Base-by-base conservation (phyloP, 257 asterid genomes). In the Scutellaria barbata region DNA sequence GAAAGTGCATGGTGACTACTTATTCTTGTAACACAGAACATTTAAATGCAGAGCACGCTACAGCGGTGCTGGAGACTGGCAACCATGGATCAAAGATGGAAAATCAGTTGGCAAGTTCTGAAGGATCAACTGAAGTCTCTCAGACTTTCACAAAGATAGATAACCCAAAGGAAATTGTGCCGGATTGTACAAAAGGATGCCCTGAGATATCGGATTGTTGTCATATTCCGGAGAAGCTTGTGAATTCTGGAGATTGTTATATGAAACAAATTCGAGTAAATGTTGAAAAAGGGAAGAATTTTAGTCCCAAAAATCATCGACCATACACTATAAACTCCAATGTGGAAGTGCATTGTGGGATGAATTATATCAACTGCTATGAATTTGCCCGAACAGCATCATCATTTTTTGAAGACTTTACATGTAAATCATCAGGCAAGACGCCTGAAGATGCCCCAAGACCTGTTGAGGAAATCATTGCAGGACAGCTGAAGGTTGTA, bases 91-190 rank as follows among this genome's bases (percentile, higher is more conserved):
- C 52, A 55, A 85, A 83, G 72, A 77, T 69, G 81, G 88, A 84
- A 71, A 83, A 56, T 81, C 85, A 58, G 55, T 75, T 80, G 74
- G 88, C 79, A 69, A 79, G 90, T 79, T 87, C 88, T 55, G 95
- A 91, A 82, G 97, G 96, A 76, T 87, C 96, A 52, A 82, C 81
- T 66, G 89, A 89, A 77, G 87, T 78, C 68, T 84, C 92, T 65
- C 95, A 85, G 79, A 81, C 87, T 59, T 80, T 64, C 76, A 48
- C 56, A 66, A 83, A 79, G 71, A 76, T 55, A 48, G 76, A 73
- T 77, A 70, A 66, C 72, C 30, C 43, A 52, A 74, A 75, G 74
- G 77, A 71, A 35, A 47, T 64, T 54, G 78, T 42, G 25, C 69
- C 45, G 39, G 79, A 80, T 65, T 64, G 78, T 74, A 69, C 79